Conservation (phyloP, 768 basidiomycete genomes). For the Suillus luteus region DNA sequence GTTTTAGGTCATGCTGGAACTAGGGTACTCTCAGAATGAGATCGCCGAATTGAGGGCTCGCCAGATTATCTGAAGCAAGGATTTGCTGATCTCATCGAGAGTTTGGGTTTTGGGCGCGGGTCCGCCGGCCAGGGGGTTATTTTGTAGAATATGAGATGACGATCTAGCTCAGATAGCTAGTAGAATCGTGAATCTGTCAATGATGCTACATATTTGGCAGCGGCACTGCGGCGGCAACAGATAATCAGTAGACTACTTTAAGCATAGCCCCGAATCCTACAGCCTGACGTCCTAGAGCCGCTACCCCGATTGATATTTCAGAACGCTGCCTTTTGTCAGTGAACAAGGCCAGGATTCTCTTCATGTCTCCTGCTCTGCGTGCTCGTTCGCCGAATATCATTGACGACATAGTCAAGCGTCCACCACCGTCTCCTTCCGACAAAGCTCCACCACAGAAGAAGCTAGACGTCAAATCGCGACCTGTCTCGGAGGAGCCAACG, state of each 20-base stretch:
- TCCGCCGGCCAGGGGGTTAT: conserved; percentile 30
- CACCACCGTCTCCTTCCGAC: conserved; percentile 35
- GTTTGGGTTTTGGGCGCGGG: conserved; percentile 9
- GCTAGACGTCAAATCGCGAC: conserved; percentile 32
- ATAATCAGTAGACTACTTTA: conserved; percentile 12
- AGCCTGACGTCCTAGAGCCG: conserved; percentile 8
- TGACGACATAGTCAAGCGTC: conserved; percentile 32
- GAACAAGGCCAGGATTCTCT: conserved; percentile 4
- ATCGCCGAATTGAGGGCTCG: conserved; percentile 46
- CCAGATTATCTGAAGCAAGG: conserved; percentile 36
- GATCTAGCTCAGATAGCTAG: conserved; percentile 2
- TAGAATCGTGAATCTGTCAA: conserved; percentile 6
- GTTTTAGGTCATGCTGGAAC: conserved; percentile 41
- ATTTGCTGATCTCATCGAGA: conserved; percentile 8
- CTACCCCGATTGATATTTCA: conserved; percentile 7
- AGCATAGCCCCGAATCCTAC: conserved; percentile 11
- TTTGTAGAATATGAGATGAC: conserved; percentile 13
- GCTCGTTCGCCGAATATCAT: conserved; percentile 32
- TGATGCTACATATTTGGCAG: conserved; percentile 8
- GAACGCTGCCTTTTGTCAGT: conserved; percentile 7
- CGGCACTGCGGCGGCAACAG: conserved; percentile 12
- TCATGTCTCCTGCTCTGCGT: conserved; percentile 23
- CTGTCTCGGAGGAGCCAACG: conserved; percentile 28
- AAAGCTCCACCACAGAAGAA: conserved; percentile 35
- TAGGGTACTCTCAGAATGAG: conserved; percentile 42